Evolutionary conservation across 306 rosid species (phyloP), one percentile per base, ranked within the genome.

Genomic region (Lathyrus oleraceus): DNA sequence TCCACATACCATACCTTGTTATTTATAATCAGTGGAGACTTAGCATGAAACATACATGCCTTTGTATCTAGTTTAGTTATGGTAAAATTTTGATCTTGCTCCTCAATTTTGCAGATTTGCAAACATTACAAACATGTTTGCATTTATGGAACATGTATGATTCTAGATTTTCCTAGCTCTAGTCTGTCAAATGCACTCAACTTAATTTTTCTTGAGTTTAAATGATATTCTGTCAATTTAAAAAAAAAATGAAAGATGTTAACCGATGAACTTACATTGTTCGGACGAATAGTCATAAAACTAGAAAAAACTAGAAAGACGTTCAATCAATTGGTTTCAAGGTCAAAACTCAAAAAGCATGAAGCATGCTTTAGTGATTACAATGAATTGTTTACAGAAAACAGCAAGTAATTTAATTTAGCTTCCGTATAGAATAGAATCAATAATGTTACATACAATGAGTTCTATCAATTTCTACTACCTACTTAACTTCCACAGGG

Each of bases 311-410:
- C 25, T 28, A 6, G 38, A 5, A 0, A 36, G 17, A 49, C 16
- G 38, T 25, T 6, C 65, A 20, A 25, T 58, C 20, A 42, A 14
- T n/a, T 28, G 61, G 19, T 40, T 28, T n/a, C 53, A 40, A 59
- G 11, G 48, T 4, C 2, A 32, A 67, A 39, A 68, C 60, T 32
- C 17, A 5, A 49, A 49, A 70, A 74, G 47, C 45, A 60, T 49
- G 36, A 71, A 61, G 30, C 74, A 17, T 3, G 43, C 61, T 36
- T 44, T 65, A 52, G 65, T 65, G 47, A 23, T 32, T 30, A 52
- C 45, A 53, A 60, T 70, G 81, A 65, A 59, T 23, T 70, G 75
- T 70, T 51, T 65, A 77, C 77, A 77, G 0, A 70, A 56, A 54
- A 64, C 65, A 54, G 57, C 65, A 65, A 32, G 45, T 30, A 52